Base-by-base conservation (phyloP, 306 rosid species). In the Ziziphus jujuba region DNA sequence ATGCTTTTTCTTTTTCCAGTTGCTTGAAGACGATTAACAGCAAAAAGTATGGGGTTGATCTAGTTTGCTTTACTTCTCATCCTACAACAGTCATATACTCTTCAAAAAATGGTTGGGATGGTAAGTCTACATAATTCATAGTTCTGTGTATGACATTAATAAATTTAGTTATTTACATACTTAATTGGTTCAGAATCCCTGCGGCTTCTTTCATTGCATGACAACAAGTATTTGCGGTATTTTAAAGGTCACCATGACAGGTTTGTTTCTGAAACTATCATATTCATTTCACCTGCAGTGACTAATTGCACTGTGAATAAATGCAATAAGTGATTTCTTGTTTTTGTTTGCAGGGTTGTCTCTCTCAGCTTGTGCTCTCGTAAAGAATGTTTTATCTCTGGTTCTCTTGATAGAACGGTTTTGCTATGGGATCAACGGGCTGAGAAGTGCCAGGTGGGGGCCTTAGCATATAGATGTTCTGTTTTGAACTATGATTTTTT, bases 21-120 rank as follows among this genome's bases (percentile, higher is more conserved):
- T 93, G 90, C 82, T 86, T 90, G 90, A 93, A 93, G 95, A 89
- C 97, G 70, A 93, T 93, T 70, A 93, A 93, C 79, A 93, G 97
- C 84, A 93, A 93, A 78, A 93, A 93, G 70, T 93, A 93, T 67
- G 98, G 98, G 63, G 96, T 93, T 77, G 98, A 90, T 70, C 80
- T 93, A 73, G 97, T 93, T 83, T 86, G 91, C 88, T 93, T 88
- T 63, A 90, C 98, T 66, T 84, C 96, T 71, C 97, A 93, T 79
- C 97, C 98, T 35, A 88, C 96, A 61, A 93, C 97, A 13, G 98
- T 93, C 63, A 93, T 93, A 53, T 93, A 93, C 82, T 93, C 98
- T 51, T 93, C 98, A 2, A 88, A 88, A 89, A 93, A 93, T 78
- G 98, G 98, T 44, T 90, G 98, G 98, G 98, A 93, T 73, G 98